Evolutionary conservation across 106 monocot genomes (phyloP), one percentile per base, ranked within the genome.

Genomic region (Amphibolis antarctica): DNA sequence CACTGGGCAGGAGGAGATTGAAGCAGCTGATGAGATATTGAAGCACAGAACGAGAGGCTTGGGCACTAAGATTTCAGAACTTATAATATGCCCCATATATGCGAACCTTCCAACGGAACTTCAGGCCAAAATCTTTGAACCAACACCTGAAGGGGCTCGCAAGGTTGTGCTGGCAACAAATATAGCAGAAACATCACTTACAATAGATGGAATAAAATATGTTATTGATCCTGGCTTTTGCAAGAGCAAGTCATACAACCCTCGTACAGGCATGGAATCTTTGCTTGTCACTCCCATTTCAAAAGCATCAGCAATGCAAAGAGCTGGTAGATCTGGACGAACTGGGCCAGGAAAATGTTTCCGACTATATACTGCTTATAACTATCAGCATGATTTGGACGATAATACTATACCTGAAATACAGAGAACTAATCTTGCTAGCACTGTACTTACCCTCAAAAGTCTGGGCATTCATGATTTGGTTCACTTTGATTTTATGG

Each of bases 401-500:
- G 93, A 85, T 27, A 93, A 88, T 46, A 75, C 93, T 53, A 83
- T 93, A 24, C 88, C 93, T 29, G 93, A 88, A 60, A 93, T 93
- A 65, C 93, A 93, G 29, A 78, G 93, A 46, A 88, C 88, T 1
- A 93, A 93, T 44, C 88, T 88, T 67, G 88, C 93, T 26, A 93
- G 88, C 73, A 85, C 88, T 30, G 88, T 93, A n/a, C 83, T 93
- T 45, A 81, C 93, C 28, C 79, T 93, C 26, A 93, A 85, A 66
- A 88, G 88, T 57, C 69, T 93, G 42, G 88, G 93, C 14, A 93
- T 93, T 59, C 78, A 81, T 65, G 85, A 88, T 54, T 69, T 93
- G 70, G 83, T 88, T 27, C 85, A 93, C 64, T 88, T 93, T 71
- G 93, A 93, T 69, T 93, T 93, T 55, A 88, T 93, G 85, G 93